A percentile compares a stretch with the other conserved stretches of the same genome.
These are phyloP conservation scores for Cryptosporidium muris DNA, from an alignment of 169 alveolate species.

Conservation along the genomic window DNA sequence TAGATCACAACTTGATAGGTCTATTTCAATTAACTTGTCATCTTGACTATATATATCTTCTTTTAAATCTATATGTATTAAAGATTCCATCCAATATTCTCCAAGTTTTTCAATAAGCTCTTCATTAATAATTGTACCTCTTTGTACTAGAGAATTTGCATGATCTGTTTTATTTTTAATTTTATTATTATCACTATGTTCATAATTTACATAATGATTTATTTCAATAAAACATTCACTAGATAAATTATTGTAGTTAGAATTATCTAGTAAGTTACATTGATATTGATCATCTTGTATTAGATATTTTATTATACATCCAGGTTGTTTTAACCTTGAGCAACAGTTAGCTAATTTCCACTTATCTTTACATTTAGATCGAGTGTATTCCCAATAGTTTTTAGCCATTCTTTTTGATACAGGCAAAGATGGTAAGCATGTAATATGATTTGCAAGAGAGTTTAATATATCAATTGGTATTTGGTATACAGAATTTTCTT, in stretches of 20 bases:
- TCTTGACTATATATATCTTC: neutral
- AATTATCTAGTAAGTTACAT: neutral
- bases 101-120: slow-evolving; percentile 9
- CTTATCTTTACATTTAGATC: slow-evolving; percentile 22
- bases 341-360: slow-evolving; percentile 62
- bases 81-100: slow-evolving; percentile 60
- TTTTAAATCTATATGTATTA: slow-evolving; percentile 21
- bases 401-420: slow-evolving; percentile 39
- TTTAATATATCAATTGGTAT: slow-evolving; percentile 13
- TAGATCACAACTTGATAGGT: slow-evolving; percentile 20
- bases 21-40: neutral
- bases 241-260: neutral
- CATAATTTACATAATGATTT: neutral
- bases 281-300: slow-evolving; percentile 2
- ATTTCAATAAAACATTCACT: neutral
- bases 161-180: neutral
- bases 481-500: neutral
- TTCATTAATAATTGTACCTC: slow-evolving; percentile 31
- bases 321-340: slow-evolving; percentile 63
- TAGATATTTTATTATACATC: slow-evolving; percentile 45
- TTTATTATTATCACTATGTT: neutral
- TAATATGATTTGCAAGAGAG: slow-evolving; percentile 14
- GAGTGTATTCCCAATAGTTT: slow-evolving; percentile 22
- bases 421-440: slow-evolving; percentile 19
- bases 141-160: slow-evolving; percentile 3